Percentiles rank a stretch among this genome's conserved stretches.
phyloP scores from a whole-genome alignment of 2,329 filamentous ascomycete genomes.

The Teratosphaeria pseudoeucalypti region DNA sequence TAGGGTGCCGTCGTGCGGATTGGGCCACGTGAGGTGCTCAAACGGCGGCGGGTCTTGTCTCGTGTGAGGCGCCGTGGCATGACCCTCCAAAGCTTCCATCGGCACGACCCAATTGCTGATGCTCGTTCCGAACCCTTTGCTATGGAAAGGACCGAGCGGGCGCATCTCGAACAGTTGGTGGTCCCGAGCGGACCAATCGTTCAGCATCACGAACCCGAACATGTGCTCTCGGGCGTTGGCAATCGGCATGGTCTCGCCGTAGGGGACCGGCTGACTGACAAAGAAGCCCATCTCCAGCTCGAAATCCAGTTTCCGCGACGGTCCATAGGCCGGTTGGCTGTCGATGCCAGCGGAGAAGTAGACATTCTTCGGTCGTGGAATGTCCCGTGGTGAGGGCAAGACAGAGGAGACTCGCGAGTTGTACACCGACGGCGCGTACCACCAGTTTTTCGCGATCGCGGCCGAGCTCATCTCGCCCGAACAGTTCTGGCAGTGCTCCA shows the following conservation, averaged over 20 bases:
- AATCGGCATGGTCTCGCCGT: slow-evolving; percentile 31
- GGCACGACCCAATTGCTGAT: slow-evolving; percentile 55
- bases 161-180: slow-evolving; percentile 54
- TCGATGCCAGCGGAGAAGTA: slow-evolving; percentile 18
- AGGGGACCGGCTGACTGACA: slow-evolving; percentile 31
- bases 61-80: slow-evolving; percentile 17
- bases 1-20: slow-evolving; percentile 14
- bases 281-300: slow-evolving; percentile 41
- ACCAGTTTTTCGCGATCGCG: slow-evolving; percentile 28
- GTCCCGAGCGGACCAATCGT: slow-evolving; percentile 50
- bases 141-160: slow-evolving; percentile 50
- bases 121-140: slow-evolving; percentile 50
- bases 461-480: slow-evolving; percentile 35
- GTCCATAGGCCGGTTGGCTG: slow-evolving; percentile 30
- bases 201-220: slow-evolving; percentile 52
- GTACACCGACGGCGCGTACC: slow-evolving; percentile 29
- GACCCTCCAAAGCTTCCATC: slow-evolving; percentile 44
- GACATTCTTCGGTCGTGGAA: slow-evolving; percentile 41
- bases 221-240: slow-evolving; percentile 42
- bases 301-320: slow-evolving; percentile 35
- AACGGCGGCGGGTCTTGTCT: slow-evolving; percentile 20
- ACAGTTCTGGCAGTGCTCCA: slow-evolving; percentile 43
- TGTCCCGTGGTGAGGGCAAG: slow-evolving; percentile 15
- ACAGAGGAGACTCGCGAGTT: slow-evolving; percentile 28
- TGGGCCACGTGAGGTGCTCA: slow-evolving; percentile 18